Evolutionary conservation across 2,329 filamentous ascomycete species (phyloP).

Genomic region (Zalaria sp.): DNA sequence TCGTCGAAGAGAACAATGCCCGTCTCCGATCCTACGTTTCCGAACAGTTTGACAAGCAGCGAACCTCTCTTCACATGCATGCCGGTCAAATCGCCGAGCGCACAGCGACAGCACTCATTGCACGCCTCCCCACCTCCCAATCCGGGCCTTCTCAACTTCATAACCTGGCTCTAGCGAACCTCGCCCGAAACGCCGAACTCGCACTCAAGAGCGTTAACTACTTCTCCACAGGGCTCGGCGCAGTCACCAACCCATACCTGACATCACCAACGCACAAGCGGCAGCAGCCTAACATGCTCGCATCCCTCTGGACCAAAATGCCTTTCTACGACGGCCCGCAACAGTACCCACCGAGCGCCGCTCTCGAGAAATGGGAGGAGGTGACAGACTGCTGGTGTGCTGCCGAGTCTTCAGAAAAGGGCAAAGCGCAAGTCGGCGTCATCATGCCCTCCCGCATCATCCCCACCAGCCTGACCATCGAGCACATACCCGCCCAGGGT

Average conservation of each 20-base stretch:
- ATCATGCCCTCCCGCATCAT: constrained; percentile 20
- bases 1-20: constrained; percentile 7
- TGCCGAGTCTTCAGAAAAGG: constrained; percentile 30
- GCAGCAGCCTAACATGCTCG: constrained; percentile 7
- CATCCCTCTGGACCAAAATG: constrained; percentile 8
- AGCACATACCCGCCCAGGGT: constrained; percentile 28
- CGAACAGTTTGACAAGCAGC: constrained; percentile 7
- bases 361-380: constrained; percentile 59
- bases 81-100: constrained; percentile 5
- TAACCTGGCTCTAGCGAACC: constrained; percentile 15
- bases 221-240: constrained; percentile 52
- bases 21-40: constrained; percentile 5
- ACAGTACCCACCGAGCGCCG: constrained; percentile 34
- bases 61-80: constrained; percentile 1
- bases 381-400: constrained; percentile 84
- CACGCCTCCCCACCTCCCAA: constrained; percentile 3
- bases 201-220: constrained; percentile 48
- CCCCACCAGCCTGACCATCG: constrained; percentile 28
- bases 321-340: constrained; percentile 9
- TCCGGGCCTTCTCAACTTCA: constrained; percentile 10
- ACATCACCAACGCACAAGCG: constrained; percentile 43
- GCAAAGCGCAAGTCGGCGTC: constrained; percentile 52
- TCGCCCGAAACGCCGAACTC: constrained; percentile 13
- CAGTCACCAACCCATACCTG: constrained; percentile 43
- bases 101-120: constrained; percentile 1